A percentile compares a stretch with the other conserved stretches of the same genome.
Evolutionary conservation across 148 eudicot genomes (phyloP).

Genomic region (Talinum fruticosum): DNA sequence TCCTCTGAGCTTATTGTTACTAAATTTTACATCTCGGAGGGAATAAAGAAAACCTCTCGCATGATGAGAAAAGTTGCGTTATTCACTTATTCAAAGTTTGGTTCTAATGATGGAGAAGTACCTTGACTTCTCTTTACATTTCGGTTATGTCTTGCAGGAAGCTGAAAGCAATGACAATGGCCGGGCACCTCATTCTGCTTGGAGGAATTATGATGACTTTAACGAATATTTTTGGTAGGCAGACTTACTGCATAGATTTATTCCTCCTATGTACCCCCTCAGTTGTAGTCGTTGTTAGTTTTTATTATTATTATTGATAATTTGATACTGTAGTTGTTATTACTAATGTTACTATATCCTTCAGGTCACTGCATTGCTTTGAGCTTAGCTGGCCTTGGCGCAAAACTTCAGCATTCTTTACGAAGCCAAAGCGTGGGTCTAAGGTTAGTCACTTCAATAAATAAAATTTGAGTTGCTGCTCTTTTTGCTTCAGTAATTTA

Average conservation of each 20-base stretch:
- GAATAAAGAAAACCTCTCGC: not conserved
- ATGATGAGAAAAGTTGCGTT: not conserved
- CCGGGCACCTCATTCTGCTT: slow-evolving; percentile 89
- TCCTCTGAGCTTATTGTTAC: not conserved
- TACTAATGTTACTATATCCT: not conserved
- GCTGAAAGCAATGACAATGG: slow-evolving; percentile 85
- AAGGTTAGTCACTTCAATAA: slow-evolving; percentile 41
- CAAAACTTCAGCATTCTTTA: slow-evolving; percentile 58
- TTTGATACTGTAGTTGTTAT: not conserved
- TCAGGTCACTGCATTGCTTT: slow-evolving; percentile 86
- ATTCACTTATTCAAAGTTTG: not conserved
- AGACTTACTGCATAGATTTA: not conserved
- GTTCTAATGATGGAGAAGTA: not conserved
- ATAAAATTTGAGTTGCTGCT: not conserved
- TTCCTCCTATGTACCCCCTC: not conserved
- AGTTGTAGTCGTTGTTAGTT: not conserved
- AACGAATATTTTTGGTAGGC: slow-evolving; percentile 89
- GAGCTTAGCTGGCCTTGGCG: slow-evolving; percentile 98
- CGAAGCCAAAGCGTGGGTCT: slow-evolving; percentile 68
- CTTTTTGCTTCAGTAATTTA: not conserved
- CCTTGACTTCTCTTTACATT: not conserved
- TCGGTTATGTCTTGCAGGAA: slow-evolving; percentile 49
- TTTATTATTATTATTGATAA: not conserved
- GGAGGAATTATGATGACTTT: slow-evolving; percentile 99
- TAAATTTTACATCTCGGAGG: not conserved